Base-by-base conservation (phyloP, 257 asterid genomes). In the Henckelia pumila region DNA sequence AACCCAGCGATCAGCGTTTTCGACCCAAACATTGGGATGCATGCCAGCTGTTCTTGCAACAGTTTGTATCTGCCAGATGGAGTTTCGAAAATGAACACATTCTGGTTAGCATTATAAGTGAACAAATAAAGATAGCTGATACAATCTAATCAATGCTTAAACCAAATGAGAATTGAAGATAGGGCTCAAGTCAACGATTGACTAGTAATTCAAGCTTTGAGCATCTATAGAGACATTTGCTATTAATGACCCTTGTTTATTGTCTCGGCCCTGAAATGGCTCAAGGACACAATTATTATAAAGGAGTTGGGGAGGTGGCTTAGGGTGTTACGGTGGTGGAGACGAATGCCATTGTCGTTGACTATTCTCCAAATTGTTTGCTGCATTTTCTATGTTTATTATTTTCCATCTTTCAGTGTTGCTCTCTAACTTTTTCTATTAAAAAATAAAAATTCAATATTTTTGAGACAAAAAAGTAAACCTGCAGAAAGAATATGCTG, bases 1-100 rank as follows among this genome's bases (percentile, higher is more conserved):
- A 60, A 73, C 77, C 73, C 55, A 73, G 56, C 73, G 73, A 59
- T 73, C 77, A 23, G 72, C 77, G 35, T 73, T 73, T 73, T 73
- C 77, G 33, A 73, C 49, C 77, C 77, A 73, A 28, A 56, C 61
- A 44, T 66, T 66, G 37, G 57, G 68, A 66, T 66, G 77, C 73
- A 73, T 73, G 8, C 68, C 73, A 59, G 73, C 77, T 1, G 68
- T 73, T 66, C 67, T 73, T 30, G 73, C 77, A 6, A 73, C 77
- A 29, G 67, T 73, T 66, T 73, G 77, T 21, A 73, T 66, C 73
- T 73, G 44, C 2, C 59, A 66, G 13, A 66, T 40, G 25, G 28
- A 35, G 20, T 24, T 29, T 21, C n/a, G 20, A 21, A 49, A 24
- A 44, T 4, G 49, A 16, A 56, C 8, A 40, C 17, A 24, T 25